A percentile compares a stretch with the other conserved stretches of the same genome.
These are phyloP conservation scores for Sonneratia alba DNA, from an alignment of 345 rosid species.

Conservation along the genomic window DNA sequence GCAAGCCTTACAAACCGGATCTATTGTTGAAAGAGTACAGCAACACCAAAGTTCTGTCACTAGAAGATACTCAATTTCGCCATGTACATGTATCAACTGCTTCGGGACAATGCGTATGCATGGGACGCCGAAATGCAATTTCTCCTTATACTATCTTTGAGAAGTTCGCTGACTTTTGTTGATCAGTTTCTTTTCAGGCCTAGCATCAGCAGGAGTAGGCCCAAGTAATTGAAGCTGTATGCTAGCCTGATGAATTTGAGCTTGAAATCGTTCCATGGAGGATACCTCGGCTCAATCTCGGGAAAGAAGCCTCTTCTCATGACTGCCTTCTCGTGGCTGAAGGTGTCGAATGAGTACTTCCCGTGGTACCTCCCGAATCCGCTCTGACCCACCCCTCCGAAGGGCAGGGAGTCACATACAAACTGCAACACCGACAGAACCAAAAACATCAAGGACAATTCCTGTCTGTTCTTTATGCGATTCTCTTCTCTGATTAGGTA, in stretches of 20 bases:
- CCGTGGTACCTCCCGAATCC: conserved; percentile 90
- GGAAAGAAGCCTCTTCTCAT: conserved; percentile 49
- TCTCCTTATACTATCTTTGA: not conserved
- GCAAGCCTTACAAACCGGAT: no score
- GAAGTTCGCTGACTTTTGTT: not conserved
- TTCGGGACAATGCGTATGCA: not conserved
- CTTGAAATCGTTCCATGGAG: conserved; percentile 83
- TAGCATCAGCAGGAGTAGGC: conserved; percentile 42
- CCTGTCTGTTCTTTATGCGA: no score
- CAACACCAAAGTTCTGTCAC: no score
- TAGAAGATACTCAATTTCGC: no score
- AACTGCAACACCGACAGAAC: conserved; percentile 29
- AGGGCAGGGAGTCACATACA: conserved; percentile 56
- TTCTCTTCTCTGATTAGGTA: no score
- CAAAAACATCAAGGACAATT: no score
- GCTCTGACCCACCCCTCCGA: conserved; percentile 84
- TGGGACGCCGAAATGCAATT: not conserved
- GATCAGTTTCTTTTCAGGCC: conserved; percentile 32
- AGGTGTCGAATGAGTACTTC: conserved; percentile 77
- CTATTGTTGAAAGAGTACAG: no score
- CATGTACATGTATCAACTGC: not conserved
- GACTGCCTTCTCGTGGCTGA: conserved; percentile 86
- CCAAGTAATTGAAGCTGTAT: conserved; percentile 45
- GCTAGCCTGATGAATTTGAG: conserved; percentile 46
- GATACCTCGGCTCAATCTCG: conserved; percentile 70